Evolutionary conservation across 75 land plant genomes (phyloP).

Genomic region (Selaginella moellendorffii): DNA sequence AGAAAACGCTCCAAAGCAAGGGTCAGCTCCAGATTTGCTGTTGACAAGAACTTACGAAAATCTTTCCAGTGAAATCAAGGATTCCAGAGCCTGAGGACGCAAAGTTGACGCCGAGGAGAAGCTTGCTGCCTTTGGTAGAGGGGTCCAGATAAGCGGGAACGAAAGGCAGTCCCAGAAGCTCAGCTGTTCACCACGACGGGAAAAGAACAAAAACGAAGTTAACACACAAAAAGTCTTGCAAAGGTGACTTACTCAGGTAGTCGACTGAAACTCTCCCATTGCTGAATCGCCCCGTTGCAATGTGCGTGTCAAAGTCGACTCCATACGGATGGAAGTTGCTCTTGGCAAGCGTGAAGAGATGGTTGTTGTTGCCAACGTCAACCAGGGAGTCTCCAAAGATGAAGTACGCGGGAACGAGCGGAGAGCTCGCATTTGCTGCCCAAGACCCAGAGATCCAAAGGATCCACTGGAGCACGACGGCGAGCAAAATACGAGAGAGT

Average conservation of each 20-base stretch:
- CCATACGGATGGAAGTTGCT: slow-evolving; percentile 5
- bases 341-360: not conserved
- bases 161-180: not conserved
- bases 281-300: not conserved
- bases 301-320: not conserved
- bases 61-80: slow-evolving; percentile 3
- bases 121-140: not conserved
- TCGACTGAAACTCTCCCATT: slow-evolving; percentile 1
- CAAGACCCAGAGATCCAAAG: no score
- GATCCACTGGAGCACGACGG: no score
- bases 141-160: slow-evolving; percentile 15
- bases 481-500: no score
- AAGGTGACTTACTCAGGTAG: not conserved
- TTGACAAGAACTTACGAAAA: not conserved
- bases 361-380: slow-evolving; percentile 4
- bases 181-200: not conserved
- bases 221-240: no score
- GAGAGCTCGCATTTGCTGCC: not conserved
- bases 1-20: not conserved
- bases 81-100: slow-evolving; percentile 2
- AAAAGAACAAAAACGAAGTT: not conserved
- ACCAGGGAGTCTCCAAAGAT: not conserved
- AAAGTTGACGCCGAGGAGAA: not conserved
- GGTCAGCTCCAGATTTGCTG: not conserved
- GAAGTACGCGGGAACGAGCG: not conserved